These are phyloP conservation scores for Candida ovalis DNA, from an alignment of 805 yeast genomes.

Conservation along the genomic window DNA sequence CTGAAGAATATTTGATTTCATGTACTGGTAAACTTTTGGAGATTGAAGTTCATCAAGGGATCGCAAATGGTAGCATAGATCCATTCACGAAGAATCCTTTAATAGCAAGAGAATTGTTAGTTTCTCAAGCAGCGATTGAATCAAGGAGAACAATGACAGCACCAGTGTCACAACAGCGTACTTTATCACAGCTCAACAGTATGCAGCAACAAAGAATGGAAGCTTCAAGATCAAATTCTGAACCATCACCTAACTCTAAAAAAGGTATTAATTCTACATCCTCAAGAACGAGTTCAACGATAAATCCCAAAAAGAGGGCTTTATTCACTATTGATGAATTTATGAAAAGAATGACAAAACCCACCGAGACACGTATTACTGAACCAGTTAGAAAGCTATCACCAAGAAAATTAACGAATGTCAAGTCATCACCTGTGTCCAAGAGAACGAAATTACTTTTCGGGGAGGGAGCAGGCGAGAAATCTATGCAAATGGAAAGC, in stretches of 20 bases:
- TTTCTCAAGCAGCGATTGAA: constrained; percentile 10
- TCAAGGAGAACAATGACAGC: not conserved
- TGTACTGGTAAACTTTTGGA: constrained; percentile 47
- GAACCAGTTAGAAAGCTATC: constrained; percentile 1
- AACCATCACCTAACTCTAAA: not conserved
- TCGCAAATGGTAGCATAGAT: constrained; percentile 64
- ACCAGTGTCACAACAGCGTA: not conserved
- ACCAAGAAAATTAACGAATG: not conserved
- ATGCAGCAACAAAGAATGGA: constrained; percentile 1
- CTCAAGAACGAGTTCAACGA: not conserved
- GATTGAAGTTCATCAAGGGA: constrained; percentile 43
- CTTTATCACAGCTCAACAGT: not conserved
- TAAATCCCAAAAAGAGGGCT: constrained; percentile 15
- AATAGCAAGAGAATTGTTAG: constrained; percentile 42
- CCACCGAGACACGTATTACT: not conserved
- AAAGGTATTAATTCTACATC: not conserved
- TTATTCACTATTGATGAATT: constrained; percentile 22
- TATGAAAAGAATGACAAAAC: constrained; percentile 9
- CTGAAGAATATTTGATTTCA: constrained; percentile 20
- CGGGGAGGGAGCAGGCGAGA: constrained; percentile 9
- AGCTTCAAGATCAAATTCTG: constrained; percentile 3
- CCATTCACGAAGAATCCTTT: constrained; percentile 55
- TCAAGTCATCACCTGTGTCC: constrained; percentile 18
- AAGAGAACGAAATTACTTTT: constrained; percentile 26
- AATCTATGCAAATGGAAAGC: constrained; percentile 8